phyloP scores from a whole-genome alignment of 2,329 filamentous ascomycete genomes.

The Raffaelea albimanens region DNA sequence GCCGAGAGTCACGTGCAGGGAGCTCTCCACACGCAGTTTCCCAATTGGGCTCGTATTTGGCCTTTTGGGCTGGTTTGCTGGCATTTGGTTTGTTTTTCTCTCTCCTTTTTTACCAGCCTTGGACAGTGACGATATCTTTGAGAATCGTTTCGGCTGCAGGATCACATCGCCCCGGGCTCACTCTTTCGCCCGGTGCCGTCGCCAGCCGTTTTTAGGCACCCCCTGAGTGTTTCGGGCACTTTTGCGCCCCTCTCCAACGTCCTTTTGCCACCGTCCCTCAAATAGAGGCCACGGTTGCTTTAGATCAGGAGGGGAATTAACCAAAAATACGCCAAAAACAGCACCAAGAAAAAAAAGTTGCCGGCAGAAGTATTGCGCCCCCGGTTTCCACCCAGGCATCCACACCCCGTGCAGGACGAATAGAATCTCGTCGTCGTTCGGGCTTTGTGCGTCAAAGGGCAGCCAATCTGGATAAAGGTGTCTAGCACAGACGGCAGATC shows the following conservation, averaged over 20 bases:
- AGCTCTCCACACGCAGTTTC: background rate
- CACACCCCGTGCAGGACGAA: conserved; percentile 1
- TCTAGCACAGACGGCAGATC: background rate
- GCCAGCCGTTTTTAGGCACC: too few relatives aligned
- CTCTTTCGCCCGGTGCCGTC: too few relatives aligned
- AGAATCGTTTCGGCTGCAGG: too few relatives aligned
- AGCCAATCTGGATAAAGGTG: too few relatives aligned
- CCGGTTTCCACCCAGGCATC: background rate
- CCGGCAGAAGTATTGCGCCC: too few relatives aligned
- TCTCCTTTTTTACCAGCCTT: background rate
- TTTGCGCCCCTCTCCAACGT: too few relatives aligned
- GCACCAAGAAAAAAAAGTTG: background rate
- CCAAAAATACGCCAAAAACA: conserved; percentile 1
- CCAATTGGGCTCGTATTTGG: background rate
- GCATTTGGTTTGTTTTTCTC: background rate
- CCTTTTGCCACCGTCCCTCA: conserved; percentile 7
- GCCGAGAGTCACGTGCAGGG: background rate
- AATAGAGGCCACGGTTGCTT: conserved; percentile 10
- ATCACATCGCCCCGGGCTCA: too few relatives aligned
- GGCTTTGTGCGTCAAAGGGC: too few relatives aligned
- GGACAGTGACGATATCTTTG: too few relatives aligned
- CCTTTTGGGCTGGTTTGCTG: background rate
- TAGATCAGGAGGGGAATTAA: background rate
- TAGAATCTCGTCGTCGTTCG: too few relatives aligned
- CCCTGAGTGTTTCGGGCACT: too few relatives aligned